Percentiles rank a stretch among this genome's conserved stretches.
Conservation (phyloP, 108 stramenopile species). For the Stephanodiscus minutulus region DNA sequence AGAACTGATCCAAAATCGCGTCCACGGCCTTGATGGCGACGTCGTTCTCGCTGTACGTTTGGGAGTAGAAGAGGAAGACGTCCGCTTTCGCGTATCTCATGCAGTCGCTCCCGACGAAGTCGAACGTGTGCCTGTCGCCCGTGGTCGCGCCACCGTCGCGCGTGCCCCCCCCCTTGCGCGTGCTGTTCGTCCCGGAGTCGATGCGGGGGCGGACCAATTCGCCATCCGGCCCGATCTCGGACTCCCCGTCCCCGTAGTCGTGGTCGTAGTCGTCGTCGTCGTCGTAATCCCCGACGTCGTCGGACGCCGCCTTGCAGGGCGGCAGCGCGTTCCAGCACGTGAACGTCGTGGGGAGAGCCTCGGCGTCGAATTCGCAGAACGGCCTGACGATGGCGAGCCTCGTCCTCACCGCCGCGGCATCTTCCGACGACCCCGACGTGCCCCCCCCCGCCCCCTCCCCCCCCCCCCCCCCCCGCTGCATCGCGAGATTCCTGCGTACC, state of each 20-base stretch:
- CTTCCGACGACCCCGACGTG: background rate
- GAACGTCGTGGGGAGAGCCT: slow-evolving; percentile 61
- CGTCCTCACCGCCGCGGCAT: slow-evolving; percentile 34
- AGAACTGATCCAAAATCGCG: slow-evolving; percentile 61
- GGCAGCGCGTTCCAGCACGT: slow-evolving; percentile 60
- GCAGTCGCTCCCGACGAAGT: slow-evolving; percentile 52
- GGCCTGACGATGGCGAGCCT: slow-evolving; percentile 60
- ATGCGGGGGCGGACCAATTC: slow-evolving; percentile 18
- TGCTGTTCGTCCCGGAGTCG: slow-evolving; percentile 11
- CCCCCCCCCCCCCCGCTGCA: background rate
- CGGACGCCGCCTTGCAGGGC: slow-evolving; percentile 58
- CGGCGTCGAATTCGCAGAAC: slow-evolving; percentile 70
- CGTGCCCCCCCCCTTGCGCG: slow-evolving; percentile 7
- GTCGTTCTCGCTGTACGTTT: slow-evolving; percentile 61
- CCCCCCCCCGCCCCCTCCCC: too few relatives aligned
- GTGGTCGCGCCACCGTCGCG: slow-evolving; percentile 8
- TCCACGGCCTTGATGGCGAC: slow-evolving; percentile 65
- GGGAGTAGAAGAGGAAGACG: slow-evolving; percentile 72
- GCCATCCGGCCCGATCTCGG: slow-evolving; percentile 25
- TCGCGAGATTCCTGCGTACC: slow-evolving; percentile 32
- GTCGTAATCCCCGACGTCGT: slow-evolving; percentile 50
- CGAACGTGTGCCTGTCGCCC: slow-evolving; percentile 37
- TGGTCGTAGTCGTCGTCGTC: slow-evolving; percentile 28
- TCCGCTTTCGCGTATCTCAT: slow-evolving; percentile 60
- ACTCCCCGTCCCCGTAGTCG: slow-evolving; percentile 29